Conservation (phyloP, 2,329 filamentous ascomycete species). For the Botrytis deweyae region DNA sequence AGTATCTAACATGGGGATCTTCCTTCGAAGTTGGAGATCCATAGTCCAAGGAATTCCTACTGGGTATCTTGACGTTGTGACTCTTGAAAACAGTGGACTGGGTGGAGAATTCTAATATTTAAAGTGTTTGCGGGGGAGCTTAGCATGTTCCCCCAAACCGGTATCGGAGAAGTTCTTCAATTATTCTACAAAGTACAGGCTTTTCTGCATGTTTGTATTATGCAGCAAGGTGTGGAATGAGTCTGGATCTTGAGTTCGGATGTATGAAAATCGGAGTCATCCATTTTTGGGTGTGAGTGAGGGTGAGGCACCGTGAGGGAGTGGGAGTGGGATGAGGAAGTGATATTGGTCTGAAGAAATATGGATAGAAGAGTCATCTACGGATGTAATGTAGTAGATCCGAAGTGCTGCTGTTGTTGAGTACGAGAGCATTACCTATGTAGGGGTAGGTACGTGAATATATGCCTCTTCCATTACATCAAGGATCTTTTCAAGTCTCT, state of each 20-base stretch:
- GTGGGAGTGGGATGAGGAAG: neutral
- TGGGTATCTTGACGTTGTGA: neutral
- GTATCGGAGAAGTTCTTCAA: constrained; percentile 5
- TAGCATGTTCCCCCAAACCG: neutral
- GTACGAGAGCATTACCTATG: neutral
- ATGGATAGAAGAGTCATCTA: neutral
- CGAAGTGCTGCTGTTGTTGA: neutral
- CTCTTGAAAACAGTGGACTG: neutral
- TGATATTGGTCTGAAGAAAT: neutral
- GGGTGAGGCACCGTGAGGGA: neutral
- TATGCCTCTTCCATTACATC: neutral
- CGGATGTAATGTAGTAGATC: neutral
- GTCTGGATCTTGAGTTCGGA: neutral
- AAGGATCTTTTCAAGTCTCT: neutral
- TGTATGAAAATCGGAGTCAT: neutral
- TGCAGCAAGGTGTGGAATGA: neutral
- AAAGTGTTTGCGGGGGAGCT: constrained; percentile 3
- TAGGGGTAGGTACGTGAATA: neutral
- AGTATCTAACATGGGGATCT: neutral
- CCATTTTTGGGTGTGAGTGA: neutral
- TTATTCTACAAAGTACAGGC: neutral
- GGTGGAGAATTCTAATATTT: neutral
- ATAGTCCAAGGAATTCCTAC: neutral
- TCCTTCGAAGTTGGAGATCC: neutral
- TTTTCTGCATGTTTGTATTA: neutral